Evolutionary conservation across 1,139 yeast genomes (phyloP).

Genomic region (Lodderomyces jiufengensis): DNA sequence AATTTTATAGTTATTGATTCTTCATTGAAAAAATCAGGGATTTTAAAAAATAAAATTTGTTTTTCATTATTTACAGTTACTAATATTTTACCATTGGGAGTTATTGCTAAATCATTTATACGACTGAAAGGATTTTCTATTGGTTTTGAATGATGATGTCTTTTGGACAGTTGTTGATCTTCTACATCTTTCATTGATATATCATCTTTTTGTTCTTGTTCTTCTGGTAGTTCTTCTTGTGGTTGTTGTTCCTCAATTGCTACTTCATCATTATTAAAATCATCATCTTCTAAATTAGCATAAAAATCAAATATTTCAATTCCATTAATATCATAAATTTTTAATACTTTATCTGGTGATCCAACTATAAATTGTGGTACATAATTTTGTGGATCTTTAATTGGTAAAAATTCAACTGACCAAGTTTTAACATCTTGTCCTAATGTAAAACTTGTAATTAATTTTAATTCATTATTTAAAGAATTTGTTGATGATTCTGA

Average conservation of each 20-base stretch:
- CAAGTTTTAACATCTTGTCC: slow-evolving; percentile 47
- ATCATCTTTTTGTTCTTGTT: slow-evolving; percentile 13
- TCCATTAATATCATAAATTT: slow-evolving; percentile 53
- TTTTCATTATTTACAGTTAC: slow-evolving; percentile 63
- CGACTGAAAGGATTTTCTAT: slow-evolving; percentile 37
- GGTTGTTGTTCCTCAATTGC: no score
- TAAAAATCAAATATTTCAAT: slow-evolving; percentile 43
- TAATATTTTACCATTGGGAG: slow-evolving; percentile 60
- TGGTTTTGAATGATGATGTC: background rate
- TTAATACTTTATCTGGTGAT: slow-evolving; percentile 72
- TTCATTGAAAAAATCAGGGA: slow-evolving; percentile 35
- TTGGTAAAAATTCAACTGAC: slow-evolving; percentile 74
- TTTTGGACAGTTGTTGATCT: slow-evolving; percentile 1
- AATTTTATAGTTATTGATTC: slow-evolving; percentile 33
- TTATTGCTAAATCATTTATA: slow-evolving; percentile 62
- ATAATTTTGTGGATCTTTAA: slow-evolving; percentile 15
- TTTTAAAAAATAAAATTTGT: slow-evolving; percentile 49
- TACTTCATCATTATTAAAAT: slow-evolving; percentile 15
- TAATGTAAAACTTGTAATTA: slow-evolving; percentile 36
- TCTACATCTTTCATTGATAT: slow-evolving; percentile 14
- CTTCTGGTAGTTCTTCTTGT: slow-evolving; percentile 1
- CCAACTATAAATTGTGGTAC: slow-evolving; percentile 66
- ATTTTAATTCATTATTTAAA: slow-evolving; percentile 16
- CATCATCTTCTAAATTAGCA: slow-evolving; percentile 36
- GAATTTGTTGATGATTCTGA: slow-evolving; percentile 5